Conservation (phyloP, 2,329 filamentous ascomycete species). For the Didymosphaeria variabile region DNA sequence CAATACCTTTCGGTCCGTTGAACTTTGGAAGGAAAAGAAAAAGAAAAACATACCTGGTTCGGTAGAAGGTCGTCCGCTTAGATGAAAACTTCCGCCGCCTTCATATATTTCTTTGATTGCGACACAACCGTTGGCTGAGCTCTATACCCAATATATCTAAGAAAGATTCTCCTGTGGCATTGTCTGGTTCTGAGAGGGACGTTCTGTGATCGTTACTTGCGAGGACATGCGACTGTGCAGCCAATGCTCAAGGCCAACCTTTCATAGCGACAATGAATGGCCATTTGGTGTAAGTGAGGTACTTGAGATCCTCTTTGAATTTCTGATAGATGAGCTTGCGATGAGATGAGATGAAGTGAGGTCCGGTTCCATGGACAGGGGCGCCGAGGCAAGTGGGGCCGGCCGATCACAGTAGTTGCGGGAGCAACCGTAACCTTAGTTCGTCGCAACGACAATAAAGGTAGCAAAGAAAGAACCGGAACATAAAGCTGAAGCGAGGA, state of each 20-base stretch:
- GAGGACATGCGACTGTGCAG: neutral
- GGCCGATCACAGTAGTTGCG: constrained; percentile 4
- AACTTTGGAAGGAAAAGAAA: neutral
- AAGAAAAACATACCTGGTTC: neutral
- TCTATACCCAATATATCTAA: neutral
- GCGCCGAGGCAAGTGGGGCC: neutral
- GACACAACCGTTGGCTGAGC: neutral
- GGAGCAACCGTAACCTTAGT: no score
- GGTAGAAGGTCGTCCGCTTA: neutral
- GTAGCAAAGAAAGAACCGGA: no score
- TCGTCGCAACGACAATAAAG: no score
- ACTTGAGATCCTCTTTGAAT: no score
- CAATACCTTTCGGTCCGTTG: neutral
- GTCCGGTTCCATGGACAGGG: neutral
- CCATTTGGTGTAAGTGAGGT: no score
- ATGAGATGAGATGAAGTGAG: no score
- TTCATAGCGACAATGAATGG: no score
- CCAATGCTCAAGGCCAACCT: neutral
- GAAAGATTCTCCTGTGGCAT: neutral
- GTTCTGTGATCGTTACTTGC: neutral
- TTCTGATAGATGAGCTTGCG: no score
- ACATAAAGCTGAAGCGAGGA: neutral
- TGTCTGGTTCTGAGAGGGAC: neutral
- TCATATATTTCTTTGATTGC: neutral
- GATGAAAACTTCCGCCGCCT: neutral